A percentile compares a stretch with the other conserved stretches of the same genome.
phyloP scores from a whole-genome alignment of 225 moss, liverwort and hornwort species.

The Sphagnum tenellum region DNA sequence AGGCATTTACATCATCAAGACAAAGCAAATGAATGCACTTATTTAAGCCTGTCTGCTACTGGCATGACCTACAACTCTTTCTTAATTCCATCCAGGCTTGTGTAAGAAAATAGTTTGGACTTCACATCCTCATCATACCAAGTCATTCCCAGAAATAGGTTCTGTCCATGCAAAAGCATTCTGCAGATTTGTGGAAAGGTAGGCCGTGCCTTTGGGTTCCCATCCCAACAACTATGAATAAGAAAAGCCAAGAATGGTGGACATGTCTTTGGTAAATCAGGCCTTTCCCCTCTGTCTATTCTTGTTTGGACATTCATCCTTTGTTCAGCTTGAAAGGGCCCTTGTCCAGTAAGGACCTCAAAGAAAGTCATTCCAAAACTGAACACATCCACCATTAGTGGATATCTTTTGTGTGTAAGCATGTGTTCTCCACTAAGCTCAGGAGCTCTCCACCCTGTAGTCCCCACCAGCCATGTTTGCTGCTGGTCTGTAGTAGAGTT shows the following conservation, averaged over 20 bases:
- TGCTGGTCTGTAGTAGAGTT: neutral
- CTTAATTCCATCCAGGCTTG: no score
- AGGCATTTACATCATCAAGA: no score
- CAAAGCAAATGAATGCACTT: no score
- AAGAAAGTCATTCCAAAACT: slow-evolving; percentile 14
- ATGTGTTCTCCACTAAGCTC: slow-evolving; percentile 5
- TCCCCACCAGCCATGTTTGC: neutral
- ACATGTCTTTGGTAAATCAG: slow-evolving; percentile 2
- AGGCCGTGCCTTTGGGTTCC: slow-evolving; percentile 4
- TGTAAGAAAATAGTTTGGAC: no score
- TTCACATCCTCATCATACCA: no score
- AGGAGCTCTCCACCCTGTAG: slow-evolving; percentile 8
- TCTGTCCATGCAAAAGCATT: no score
- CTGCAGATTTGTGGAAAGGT: no score
- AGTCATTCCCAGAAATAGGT: no score
- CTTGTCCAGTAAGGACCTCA: slow-evolving; percentile 10
- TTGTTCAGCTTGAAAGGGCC: neutral
- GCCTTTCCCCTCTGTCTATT: slow-evolving; percentile 1
- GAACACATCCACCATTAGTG: slow-evolving; percentile 15
- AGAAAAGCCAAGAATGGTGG: slow-evolving; percentile 11
- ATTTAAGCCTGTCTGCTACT: no score
- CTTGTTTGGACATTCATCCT: neutral
- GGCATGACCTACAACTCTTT: no score
- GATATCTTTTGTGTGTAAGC: neutral
- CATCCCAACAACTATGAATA: slow-evolving; percentile 15